Base-by-base conservation (phyloP, 2,329 filamentous ascomycete species). In the Anthostomella pinea region DNA sequence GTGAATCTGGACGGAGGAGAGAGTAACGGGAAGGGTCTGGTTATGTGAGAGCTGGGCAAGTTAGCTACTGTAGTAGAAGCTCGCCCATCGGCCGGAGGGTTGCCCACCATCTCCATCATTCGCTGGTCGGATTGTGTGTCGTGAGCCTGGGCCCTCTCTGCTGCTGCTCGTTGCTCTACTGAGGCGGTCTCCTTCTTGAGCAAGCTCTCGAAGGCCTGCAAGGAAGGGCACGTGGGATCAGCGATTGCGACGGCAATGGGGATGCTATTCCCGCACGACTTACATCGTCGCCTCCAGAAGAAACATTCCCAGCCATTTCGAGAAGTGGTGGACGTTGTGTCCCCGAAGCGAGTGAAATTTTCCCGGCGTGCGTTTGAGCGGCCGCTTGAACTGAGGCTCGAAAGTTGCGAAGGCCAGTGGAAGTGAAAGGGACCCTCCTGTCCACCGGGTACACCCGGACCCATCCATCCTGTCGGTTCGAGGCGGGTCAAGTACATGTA, bases 1-100 rank as follows among this genome's bases (percentile, higher is more conserved):
- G 44, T 94, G 79, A 43, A 98, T 73, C 52, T 85, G 81, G 58
- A 98, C 78, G 28, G 87, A 86, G 52, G 87, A 87, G 59, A 98
- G 83, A 10, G 88, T 87, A 53, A 93, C 87, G 25, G 93, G 91
- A 39, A 93, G 79, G 27, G 87, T 87, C 49, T 85, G 83, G 62
- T 97, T 95, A 64, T 85, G 78, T 49, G 81, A 77, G 56, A 94
- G 77, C 85, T 89, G 46, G 5, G 33, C 24, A 15, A 23, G 28
- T 43, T 21, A 44, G 35, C 14, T 22, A 32, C 18, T 40, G 36
- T 35, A 18, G 26, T 15, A 31, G n/a, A 34, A 33, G 18, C 30
- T 18, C 30, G 31, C 69, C 41, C 67, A 86, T 82, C 66, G n/a
- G n/a, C n/a, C 15, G 30, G n/a, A 34, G 34, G 18, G 31, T 18